Evolutionary conservation across 805 yeast species (phyloP), one percentile per base, ranked within the genome.

Genomic region (Schizosaccharomyces octosporus): DNA sequence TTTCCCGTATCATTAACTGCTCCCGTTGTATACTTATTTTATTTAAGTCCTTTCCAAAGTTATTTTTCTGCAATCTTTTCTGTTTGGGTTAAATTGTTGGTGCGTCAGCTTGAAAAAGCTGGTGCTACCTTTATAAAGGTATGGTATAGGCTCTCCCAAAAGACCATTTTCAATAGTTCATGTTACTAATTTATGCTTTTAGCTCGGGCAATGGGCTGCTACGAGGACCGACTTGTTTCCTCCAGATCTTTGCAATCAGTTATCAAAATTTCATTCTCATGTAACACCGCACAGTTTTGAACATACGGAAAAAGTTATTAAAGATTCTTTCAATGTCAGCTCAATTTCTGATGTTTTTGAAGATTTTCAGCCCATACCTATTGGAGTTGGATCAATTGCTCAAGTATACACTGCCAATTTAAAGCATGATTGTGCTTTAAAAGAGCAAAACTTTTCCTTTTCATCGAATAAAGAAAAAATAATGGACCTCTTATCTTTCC

Each of bases 191-290:
- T 13, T 36, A 36, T 36, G 7, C 11, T 36, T 13, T 36, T 36
- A 87, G 71, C 77, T 93, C 62, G 98, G 97, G 3, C 99, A 93
- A 73, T 93, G 99, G 99, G 98, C 98, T 0, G 97, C 97, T 2
- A 85, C 95, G 11, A 79, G 99, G 71, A 86, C 95, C 0, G 99
- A 93, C 72, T 84, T 93, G 42, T 90, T 93, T 72, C 84, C 95
- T 2, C 74, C 73, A 59, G 85, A 79, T 51, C 72, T 90, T 71
- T 90, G 97, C 70, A 79, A 79, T 27, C 88, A 85, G 67, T 72
- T 93, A 66, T 79, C 86, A 9, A 73, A 78, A 29, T 73, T 93
- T 62, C 99, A 93, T 70, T 85, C 96, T 4, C 80, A 87, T 68
- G 90, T 88, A 9, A 80, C 78, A 63, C 77, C 83, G 5, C 99